These are phyloP conservation scores for Carex kokanica DNA, from an alignment of 176 grass and related monocot species.

Conservation along the genomic window DNA sequence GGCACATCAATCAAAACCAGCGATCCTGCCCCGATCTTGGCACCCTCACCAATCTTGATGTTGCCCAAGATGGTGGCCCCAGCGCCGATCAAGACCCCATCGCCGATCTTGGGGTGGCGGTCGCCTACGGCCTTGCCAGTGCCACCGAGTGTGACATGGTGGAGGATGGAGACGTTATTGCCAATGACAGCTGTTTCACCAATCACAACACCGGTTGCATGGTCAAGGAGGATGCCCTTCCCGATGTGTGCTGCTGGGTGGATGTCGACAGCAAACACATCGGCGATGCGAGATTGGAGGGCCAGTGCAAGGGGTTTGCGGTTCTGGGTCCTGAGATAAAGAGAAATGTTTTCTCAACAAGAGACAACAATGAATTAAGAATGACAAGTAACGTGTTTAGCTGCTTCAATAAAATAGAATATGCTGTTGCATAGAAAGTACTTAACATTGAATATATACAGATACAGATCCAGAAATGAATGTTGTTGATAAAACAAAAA, in stretches of 20 bases:
- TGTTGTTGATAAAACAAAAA: not conserved
- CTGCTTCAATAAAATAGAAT: not conserved
- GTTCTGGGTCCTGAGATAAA: conserved; percentile 31
- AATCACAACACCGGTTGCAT: conserved; percentile 85
- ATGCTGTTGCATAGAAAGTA: not conserved
- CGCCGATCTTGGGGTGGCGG: conserved; percentile 83
- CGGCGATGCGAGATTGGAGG: conserved; percentile 83
- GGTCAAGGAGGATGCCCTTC: conserved; percentile 79
- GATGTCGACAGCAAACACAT: conserved; percentile 91
- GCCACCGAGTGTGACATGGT: conserved; percentile 92
- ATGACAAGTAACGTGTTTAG: not conserved
- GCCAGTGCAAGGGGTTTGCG: conserved; percentile 72
- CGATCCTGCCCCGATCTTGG: conserved; percentile 87
- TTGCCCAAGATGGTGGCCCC: conserved; percentile 93
- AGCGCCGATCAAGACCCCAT: conserved; percentile 86
- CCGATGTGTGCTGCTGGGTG: conserved; percentile 79
- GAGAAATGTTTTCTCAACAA: not conserved
- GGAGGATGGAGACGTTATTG: conserved; percentile 93
- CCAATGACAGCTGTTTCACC: conserved; percentile 93
- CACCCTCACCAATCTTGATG: conserved; percentile 74
- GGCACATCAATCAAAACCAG: conserved; percentile 85
- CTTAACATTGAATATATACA: not conserved
- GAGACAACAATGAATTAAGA: not conserved
- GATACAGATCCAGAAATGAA: not conserved
- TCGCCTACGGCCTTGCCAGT: conserved; percentile 85